A percentile compares a stretch with the other conserved stretches of the same genome.
Evolutionary conservation across 2,329 filamentous ascomycete species (phyloP).

Genomic region (Plenodomus tracheiphilus): DNA sequence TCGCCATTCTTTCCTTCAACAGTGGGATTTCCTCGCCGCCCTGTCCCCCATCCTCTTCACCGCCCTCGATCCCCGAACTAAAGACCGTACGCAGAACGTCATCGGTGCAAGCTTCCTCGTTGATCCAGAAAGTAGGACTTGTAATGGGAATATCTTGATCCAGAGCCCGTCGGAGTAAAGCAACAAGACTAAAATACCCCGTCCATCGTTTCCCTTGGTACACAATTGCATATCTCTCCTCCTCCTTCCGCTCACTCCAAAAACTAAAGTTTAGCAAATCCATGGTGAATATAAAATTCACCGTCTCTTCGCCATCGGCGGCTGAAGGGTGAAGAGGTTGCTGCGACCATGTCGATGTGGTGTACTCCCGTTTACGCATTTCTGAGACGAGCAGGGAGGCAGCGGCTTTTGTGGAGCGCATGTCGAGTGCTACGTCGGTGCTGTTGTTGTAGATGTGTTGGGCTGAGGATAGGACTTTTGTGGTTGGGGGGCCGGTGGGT

Average conservation of each 20-base stretch:
- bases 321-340: conserved; percentile 87
- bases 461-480: conserved; percentile 78
- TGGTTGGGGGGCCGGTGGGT: conserved; percentile 66
- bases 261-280: conserved; percentile 97
- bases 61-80: conserved; percentile 71
- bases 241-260: conserved; percentile 75
- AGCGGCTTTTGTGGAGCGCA: conserved; percentile 78
- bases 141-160: conserved; percentile 93
- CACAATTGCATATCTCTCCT: conserved; percentile 78
- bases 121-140: conserved; percentile 81
- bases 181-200: conserved; percentile 93
- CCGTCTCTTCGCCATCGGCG: conserved; percentile 75
- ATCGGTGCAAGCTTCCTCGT: conserved; percentile 74
- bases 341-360: conserved; percentile 80
- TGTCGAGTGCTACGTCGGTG: conserved; percentile 88
- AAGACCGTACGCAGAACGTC: conserved; percentile 77
- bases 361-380: conserved; percentile 85
- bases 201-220: conserved; percentile 85
- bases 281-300: conserved; percentile 96
- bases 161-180: conserved; percentile 80
- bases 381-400: conserved; percentile 76
- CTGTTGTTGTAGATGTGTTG: conserved; percentile 89
- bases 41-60: too few relatives aligned
- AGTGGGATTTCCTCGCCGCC: conserved; percentile 76
- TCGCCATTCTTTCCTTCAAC: conserved; percentile 72